Base-by-base conservation (phyloP, 495 filamentous ascomycete species). In the Trypethelium eluteriae region DNA sequence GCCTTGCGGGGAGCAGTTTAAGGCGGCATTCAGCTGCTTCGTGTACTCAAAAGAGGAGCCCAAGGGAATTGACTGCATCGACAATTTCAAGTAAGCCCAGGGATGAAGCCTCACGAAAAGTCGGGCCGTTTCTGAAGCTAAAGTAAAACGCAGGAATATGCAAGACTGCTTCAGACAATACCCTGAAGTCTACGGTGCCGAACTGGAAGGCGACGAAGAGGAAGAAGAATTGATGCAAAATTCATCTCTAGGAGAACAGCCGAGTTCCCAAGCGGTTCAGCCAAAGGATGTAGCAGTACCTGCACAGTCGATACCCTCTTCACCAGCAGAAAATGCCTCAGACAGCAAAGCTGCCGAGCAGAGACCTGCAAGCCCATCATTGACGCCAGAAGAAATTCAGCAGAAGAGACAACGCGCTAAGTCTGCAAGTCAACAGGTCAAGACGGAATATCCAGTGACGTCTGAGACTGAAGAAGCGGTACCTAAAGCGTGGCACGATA, bases 1-100 rank as follows among this genome's bases (percentile, higher is more conserved):
- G 0, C 95, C 95, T 44, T 98, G 93, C 76, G 94, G 95, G 39
- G 91, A 93, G 77, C 84, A 97, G 72, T 98, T 98, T 83, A 89
- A 85, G 79, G 87, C 85, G 3, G 94, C 94, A 0, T 98, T 98
- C 73, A 95, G 91, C 85, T 98, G 94, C 81, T 98, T 98, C 74
- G 90, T 98, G 6, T 96, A 87, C 80, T 94, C 90, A 3, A 85
- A 85, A 35, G 92, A 96, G 73, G 94, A 98, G 69, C 91, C 92
- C n/a, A 98, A 98, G 84, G 94, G 94, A 4, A 92, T 97, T 77
- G 94, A 98, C 67, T 98, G 94, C 79, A 95, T 98, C 75, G 92
- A 96, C 12, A 93, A 92, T 80, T 98, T 98, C 84, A 93, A 94
- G 92, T 93, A 81, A 64, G 86, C 81, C 66, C 56, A 36, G 12